Base-by-base conservation (phyloP, 106 monocot species). In the Narthecium ossifragum region DNA sequence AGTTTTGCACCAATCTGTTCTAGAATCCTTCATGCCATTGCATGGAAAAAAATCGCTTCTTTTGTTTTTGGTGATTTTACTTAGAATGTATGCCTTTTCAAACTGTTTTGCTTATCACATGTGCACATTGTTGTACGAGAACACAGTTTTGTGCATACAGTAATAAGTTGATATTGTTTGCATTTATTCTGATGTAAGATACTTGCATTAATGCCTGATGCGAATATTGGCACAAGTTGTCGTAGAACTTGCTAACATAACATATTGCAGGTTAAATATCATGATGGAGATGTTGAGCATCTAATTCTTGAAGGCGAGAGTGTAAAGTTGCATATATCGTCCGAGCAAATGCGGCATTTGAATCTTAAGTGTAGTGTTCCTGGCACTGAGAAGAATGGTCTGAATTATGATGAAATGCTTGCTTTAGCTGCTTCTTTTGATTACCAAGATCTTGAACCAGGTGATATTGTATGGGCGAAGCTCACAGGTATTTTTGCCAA, bases 401-500 rank as follows among this genome's bases (percentile, higher is more conserved):
- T 65, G 20, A 69, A 58, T 67, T 70, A 81, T 55, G 73, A 91
- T 62, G 98, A 98, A 57, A 91, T 98, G 76, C 70, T 91, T 51
- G 78, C 84, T 24, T 68, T 98, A 59, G 91, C 91, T 60, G 65
- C 69, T 9, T 82, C 80, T 61, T 73, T 83, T 73, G 87, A 88
- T 21, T 76, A 63, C 46, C 78, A 85, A 65, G 73, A 74, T 50
- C 65, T 81, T 67, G 91, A 87, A 51, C 75, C 78, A 22, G 86
- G 84, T 11, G 91, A 91, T 73, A 61, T 91, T 79, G 84, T 98
- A 29, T 98, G 98, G 98, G 98, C 87, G 18, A 98, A 98, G 66
- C 67, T 98, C 48, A 77, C 87, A 69, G 98, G 98, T 98, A 81
- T 26, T 34, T 14, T 52, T 62, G 11, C 14, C n/a, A n/a, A n/a